These are phyloP conservation scores for Cercospora canescens DNA, from an alignment of 2,329 filamentous ascomycete genomes.

Conservation along the genomic window DNA sequence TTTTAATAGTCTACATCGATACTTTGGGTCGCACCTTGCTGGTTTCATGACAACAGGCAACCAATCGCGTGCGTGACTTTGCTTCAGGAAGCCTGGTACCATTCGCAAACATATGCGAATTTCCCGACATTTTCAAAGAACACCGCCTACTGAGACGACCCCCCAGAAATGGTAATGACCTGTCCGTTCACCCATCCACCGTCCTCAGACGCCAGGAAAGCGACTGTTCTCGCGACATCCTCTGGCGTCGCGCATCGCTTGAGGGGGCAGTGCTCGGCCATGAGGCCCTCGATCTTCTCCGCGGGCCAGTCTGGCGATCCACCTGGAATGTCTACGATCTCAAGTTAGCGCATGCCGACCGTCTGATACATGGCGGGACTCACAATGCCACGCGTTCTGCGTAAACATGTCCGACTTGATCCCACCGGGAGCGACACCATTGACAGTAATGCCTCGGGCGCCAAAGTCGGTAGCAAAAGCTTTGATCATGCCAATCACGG, in stretches of 20 bases:
- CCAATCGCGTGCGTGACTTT: neutral
- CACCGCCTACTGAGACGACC: conserved; percentile 38
- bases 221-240: conserved; percentile 42
- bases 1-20: neutral
- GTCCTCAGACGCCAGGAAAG: conserved; percentile 40
- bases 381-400: conserved; percentile 34
- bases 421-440: conserved; percentile 70
- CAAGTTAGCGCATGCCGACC: neutral
- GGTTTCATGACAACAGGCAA: neutral
- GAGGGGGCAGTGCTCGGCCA: conserved; percentile 53
- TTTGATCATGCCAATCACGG: conserved; percentile 71
- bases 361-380: neutral
- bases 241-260: conserved; percentile 51
- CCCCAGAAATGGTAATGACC: conserved; percentile 46
- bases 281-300: conserved; percentile 51
- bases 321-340: conserved; percentile 43
- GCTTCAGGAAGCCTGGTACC: too few species aligned
- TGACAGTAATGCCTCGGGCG: conserved; percentile 67
- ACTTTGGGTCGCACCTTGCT: neutral
- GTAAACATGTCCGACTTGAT: conserved; percentile 79
- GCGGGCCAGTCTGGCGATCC: conserved; percentile 51
- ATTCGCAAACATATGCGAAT: neutral
- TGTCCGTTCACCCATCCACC: conserved; percentile 45
- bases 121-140: neutral
- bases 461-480: conserved; percentile 72